Evolutionary conservation across 768 basidiomycete species (phyloP), one percentile per base, ranked within the genome.

Genomic region (Tulasnella sp.): DNA sequence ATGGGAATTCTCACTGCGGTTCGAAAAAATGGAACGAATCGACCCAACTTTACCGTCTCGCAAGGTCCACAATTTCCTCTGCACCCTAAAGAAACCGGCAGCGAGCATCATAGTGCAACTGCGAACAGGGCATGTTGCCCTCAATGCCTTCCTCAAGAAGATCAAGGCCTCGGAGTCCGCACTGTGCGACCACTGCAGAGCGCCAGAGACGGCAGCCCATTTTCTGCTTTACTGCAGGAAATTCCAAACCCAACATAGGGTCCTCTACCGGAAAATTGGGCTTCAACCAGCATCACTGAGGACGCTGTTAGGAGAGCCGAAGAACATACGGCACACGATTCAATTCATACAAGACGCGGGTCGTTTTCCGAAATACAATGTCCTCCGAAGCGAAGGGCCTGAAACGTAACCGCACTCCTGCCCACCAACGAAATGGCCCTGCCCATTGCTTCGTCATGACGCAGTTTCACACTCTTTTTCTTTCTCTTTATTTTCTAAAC

Each of bases 91-190:
- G n/a, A 61, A 41, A 19, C 11, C 25, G 12, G 25, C 14, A 29
- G 25, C n/a, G 4, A 49, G 43, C 60, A 58, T 62, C 8, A 17
- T 62, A n/a, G 42, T 42, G 2, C 62, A 62, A 32, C 56, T 62
- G 14, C 34, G 61, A 6, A 52, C 57, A 9, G 61, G 57, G 17
- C 62, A 62, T 39, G 46, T 59, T 2, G 56, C 46, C 7, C 57
- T 62, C 7, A 57, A 60, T 37, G 23, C 17, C 25, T 62, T 35
- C 40, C 57, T 62, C 7, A 43, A 43, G 27, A 43, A 43, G 41
- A 43, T 43, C 41, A 43, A 43, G 6, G 41, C 41, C 41, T 6
- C 41, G 6, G 6, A n/a, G 6, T 19, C 41, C 6, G 41, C 41
- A 9, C n/a, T 43, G 6, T 43, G 41, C 41, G 9, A 9, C 6